Base-by-base conservation (phyloP, 1,284 basidiomycete species). In the Pterulicium gracile region DNA sequence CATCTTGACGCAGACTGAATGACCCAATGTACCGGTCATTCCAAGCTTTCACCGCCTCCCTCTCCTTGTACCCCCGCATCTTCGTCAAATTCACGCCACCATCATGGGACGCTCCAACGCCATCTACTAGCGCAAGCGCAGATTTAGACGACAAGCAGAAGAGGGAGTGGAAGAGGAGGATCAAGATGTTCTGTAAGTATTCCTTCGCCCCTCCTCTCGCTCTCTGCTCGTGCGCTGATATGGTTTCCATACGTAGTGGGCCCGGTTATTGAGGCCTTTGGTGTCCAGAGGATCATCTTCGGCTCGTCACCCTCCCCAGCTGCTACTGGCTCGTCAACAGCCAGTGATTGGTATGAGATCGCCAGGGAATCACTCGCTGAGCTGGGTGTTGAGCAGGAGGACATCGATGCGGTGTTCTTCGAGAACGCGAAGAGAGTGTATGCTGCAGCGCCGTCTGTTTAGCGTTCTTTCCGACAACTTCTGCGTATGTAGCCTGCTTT, bases 181-280 rank as follows among this genome's bases (percentile, higher is more conserved):
- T 92, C 60, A 90, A 88, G 70, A 88, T 92, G 77, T 94, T 89
- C 65, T 67, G 89, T 93, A 60, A 65, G 88, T 83, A 23, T 41
- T 39, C 40, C 46, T 41, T 20, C 50, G 23, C 45, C 22, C 13
- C 49, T 43, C 45, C 22, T 42, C 42, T 22, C 52, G 34, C 50
- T 15, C 47, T 17, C 52, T 61, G 10, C 58, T 27, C 34, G 35
- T 12, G 40, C 22, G 13, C 13, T 21, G 17, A 19, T 14, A 35
- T 36, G 14, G 24, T 44, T n/a, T 50, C 52, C 36, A 52, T 45
- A 4, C 21, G 10, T 51, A 89, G 87, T 89, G 50, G 81, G 79
- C 10, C 87, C 83, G 13, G 83, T 85, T 13, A 71, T 92, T 50
- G 77, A 79, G 53, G 77, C 77, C 2, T 79, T 79, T 55, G 77